These are phyloP conservation scores for Fraxinus sp. DNA, from an alignment of 305 asterid genomes.

Conservation along the genomic window DNA sequence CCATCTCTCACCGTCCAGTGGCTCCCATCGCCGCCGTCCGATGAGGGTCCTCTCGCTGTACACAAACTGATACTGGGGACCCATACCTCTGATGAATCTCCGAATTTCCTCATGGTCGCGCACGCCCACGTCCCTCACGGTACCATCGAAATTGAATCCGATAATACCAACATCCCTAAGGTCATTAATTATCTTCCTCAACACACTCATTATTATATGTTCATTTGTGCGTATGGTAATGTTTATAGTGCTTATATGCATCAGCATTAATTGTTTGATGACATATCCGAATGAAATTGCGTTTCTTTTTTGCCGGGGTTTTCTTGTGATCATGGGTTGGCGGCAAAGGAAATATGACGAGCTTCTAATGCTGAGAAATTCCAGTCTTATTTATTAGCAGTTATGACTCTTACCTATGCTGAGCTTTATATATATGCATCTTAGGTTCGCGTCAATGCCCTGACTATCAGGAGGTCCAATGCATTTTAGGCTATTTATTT, in stretches of 20 bases:
- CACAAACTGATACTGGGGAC: slow-evolving; percentile 78
- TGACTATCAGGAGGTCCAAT: not conserved
- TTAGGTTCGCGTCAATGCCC: not conserved
- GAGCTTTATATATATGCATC: not conserved
- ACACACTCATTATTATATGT: not conserved
- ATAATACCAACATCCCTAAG: slow-evolving; percentile 55
- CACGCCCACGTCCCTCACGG: slow-evolving; percentile 65
- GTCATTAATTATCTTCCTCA: slow-evolving; percentile 26
- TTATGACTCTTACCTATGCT: not conserved
- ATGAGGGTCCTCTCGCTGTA: slow-evolving; percentile 43
- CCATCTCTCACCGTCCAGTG: slow-evolving; percentile 96
- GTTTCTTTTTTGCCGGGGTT: not conserved
- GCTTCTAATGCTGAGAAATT: not conserved
- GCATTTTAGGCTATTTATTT: not conserved
- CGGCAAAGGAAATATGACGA: not conserved
- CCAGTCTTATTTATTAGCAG: not conserved
- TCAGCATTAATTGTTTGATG: slow-evolving; percentile 29
- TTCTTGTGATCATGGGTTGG: not conserved
- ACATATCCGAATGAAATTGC: not conserved
- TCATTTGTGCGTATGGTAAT: not conserved
- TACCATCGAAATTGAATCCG: slow-evolving; percentile 43
- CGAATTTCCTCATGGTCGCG: slow-evolving; percentile 77
- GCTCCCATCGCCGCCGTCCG: slow-evolving; percentile 57
- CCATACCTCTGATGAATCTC: slow-evolving; percentile 72
- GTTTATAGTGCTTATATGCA: not conserved